A percentile compares a stretch with the other conserved stretches of the same genome.
These are phyloP conservation scores for Pecoramyces ruminantium DNA, from an alignment of 192 early-diverging fungal species.

Conservation along the genomic window DNA sequence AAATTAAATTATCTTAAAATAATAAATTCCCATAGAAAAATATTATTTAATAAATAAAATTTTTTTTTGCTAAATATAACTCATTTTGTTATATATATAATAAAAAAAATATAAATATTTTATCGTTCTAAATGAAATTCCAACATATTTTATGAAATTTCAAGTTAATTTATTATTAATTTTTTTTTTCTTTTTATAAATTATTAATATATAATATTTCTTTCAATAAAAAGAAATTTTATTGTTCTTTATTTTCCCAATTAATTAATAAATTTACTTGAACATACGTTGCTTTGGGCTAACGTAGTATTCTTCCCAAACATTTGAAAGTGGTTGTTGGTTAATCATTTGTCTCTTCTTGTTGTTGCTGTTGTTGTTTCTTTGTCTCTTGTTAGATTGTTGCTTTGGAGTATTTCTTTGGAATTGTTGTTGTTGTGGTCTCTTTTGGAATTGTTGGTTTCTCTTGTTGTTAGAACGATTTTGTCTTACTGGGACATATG, in stretches of 20 bases:
- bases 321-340: neutral
- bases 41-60: too few species aligned
- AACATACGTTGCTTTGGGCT: neutral
- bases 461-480: neutral
- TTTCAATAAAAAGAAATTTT: too few species aligned
- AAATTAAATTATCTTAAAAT: too few species aligned
- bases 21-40: too few species aligned
- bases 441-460: neutral
- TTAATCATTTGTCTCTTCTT: neutral
- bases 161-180: too few species aligned
- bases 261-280: neutral
- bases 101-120: neutral
- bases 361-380: neutral
- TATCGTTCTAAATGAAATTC: too few species aligned
- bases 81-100: neutral
- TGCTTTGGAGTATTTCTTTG: neutral
- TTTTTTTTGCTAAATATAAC: neutral
- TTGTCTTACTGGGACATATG: neutral
- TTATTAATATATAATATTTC: too few species aligned
- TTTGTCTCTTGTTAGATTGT: neutral
- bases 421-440: neutral
- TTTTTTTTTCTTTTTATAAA: too few species aligned
- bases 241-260: too few species aligned
- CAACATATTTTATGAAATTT: too few species aligned
- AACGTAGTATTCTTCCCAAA: neutral